These are phyloP conservation scores for Nicotiana otophora DNA, from an alignment of 257 asterid species.

Conservation along the genomic window DNA sequence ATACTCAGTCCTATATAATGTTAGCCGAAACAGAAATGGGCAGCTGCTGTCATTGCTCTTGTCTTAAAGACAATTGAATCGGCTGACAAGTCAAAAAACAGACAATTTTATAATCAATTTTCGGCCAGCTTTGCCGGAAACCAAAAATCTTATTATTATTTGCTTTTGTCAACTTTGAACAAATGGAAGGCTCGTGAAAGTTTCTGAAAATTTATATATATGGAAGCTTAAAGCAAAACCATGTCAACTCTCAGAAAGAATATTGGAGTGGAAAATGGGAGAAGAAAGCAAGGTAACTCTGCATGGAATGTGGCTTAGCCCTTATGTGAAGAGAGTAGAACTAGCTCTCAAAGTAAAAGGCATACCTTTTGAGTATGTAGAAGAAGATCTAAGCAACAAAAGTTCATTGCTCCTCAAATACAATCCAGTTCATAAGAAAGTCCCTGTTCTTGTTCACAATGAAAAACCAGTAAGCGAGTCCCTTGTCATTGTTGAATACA, in stretches of 20 bases:
- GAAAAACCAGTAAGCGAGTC: conserved; percentile 5
- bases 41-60: background rate
- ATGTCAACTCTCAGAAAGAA: background rate
- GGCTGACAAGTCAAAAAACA: background rate
- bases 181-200: background rate
- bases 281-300: conserved; percentile 31
- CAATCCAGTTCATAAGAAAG: conserved; percentile 7
- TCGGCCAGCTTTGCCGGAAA: background rate
- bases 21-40: background rate
- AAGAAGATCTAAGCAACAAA: conserved; percentile 35
- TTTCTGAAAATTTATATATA: background rate
- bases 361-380: conserved; percentile 33
- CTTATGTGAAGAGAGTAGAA: conserved; percentile 37
- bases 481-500: conserved; percentile 19
- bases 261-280: conserved; percentile 16
- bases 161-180: background rate
- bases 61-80: background rate
- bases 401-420: conserved; percentile 11
- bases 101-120: background rate
- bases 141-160: background rate
- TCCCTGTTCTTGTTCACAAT: conserved; percentile 5
- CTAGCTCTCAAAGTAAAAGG: conserved; percentile 46
- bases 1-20: too few species aligned
- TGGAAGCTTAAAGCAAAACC: background rate
- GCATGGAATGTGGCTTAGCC: conserved; percentile 38